Evolutionary conservation across 768 basidiomycete species (phyloP).

Genomic region (Naematelia encephala): DNA sequence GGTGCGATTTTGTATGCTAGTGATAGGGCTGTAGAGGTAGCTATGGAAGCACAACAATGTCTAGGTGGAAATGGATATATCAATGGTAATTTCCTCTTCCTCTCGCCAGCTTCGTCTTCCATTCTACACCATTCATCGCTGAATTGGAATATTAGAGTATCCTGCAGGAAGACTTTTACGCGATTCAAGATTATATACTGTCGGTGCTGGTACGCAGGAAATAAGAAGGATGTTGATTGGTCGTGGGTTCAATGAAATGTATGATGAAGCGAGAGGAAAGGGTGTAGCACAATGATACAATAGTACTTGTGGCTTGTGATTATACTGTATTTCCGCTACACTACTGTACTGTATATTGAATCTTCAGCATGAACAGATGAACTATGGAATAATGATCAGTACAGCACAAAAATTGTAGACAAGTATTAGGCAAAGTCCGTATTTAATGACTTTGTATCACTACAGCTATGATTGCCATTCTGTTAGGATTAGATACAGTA

Average conservation of each 20-base stretch:
- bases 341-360: too few relatives aligned
- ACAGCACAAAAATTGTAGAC: too few relatives aligned
- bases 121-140: neutral
- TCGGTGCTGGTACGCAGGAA: constrained; percentile 96
- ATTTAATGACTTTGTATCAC: too few relatives aligned
- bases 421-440: too few relatives aligned
- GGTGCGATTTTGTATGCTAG: constrained; percentile 91
- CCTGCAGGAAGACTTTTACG: constrained; percentile 81
- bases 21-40: constrained; percentile 85
- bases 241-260: constrained; percentile 73
- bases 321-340: too few relatives aligned
- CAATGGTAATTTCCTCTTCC: constrained; percentile 59
- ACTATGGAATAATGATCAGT: too few relatives aligned
- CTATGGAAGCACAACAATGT: constrained; percentile 87
- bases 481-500: too few relatives aligned
- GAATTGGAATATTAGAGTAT: constrained; percentile 62
- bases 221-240: constrained; percentile 92
- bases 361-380: too few relatives aligned
- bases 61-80: constrained; percentile 92
- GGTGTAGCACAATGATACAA: constrained; percentile 24
- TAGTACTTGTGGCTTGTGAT: neutral
- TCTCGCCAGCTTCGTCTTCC: neutral
- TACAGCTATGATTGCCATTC: too few relatives aligned
- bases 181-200: constrained; percentile 82
- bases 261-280: constrained; percentile 32